Evolutionary conservation across 139 green algal species (phyloP).

Genomic region (Marvania coccoides): DNA sequence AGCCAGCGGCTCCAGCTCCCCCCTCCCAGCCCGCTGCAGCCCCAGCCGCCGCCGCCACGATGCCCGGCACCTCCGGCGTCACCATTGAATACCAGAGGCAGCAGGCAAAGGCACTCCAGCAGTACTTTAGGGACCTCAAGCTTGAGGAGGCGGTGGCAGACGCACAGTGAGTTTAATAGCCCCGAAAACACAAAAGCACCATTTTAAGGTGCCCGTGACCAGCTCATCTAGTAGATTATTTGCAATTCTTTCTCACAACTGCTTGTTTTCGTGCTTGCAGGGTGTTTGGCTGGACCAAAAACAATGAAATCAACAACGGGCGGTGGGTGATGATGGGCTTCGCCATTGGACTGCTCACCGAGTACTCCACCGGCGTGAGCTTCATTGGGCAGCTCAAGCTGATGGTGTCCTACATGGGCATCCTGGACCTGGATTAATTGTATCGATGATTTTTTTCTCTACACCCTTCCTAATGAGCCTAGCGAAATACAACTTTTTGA

Average conservation of each 20-base stretch:
- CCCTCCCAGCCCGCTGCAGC: conserved; percentile 1
- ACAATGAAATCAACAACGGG: conserved; percentile 92
- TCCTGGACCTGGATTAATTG: conserved; percentile 17
- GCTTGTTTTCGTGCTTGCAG: conserved; percentile 15
- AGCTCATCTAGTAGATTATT: not conserved
- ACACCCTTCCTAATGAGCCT: too few relatives aligned
- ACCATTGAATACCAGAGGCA: conserved; percentile 84
- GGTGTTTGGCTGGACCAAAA: conserved; percentile 84
- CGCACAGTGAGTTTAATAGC: conserved; percentile 27
- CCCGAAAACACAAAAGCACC: too few relatives aligned
- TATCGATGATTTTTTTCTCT: too few relatives aligned
- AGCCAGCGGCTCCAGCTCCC: not conserved
- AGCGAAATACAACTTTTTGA: too few relatives aligned
- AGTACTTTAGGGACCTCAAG: conserved; percentile 76
- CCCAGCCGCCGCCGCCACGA: not conserved
- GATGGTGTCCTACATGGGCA: conserved; percentile 20
- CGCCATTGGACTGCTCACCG: conserved; percentile 84
- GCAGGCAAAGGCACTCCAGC: conserved; percentile 83
- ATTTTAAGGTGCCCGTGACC: too few relatives aligned
- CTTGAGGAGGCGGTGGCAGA: conserved; percentile 25
- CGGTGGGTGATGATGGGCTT: conserved; percentile 97
- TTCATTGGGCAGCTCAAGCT: conserved; percentile 86
- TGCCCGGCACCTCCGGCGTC: conserved; percentile 22
- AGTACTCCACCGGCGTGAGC: conserved; percentile 91
- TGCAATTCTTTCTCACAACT: not conserved